Percentiles rank a stretch among this genome's conserved stretches.
These are phyloP conservation scores for Mycena metata DNA, from an alignment of 768 basidiomycete species.

Conservation along the genomic window DNA sequence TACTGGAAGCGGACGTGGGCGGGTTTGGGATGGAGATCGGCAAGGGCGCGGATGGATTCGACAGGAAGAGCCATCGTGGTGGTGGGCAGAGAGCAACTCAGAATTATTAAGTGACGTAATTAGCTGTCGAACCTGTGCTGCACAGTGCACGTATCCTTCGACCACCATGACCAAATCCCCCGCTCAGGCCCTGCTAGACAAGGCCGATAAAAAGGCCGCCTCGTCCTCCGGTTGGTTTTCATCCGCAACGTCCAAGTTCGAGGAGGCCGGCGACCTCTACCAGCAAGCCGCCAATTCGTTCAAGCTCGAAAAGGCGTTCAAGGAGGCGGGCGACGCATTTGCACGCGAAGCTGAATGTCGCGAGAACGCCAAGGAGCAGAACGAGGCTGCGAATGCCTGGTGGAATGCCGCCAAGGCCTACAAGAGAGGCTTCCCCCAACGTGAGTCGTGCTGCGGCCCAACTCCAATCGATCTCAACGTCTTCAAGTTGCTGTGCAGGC, in stretches of 20 bases:
- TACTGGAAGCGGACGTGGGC: slow-evolving; percentile 80
- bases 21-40: slow-evolving; percentile 81
- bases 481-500: slow-evolving; percentile 89
- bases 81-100: not conserved
- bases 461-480: slow-evolving; percentile 33
- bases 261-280: slow-evolving; percentile 96
- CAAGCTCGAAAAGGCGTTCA: slow-evolving; percentile 93
- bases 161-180: slow-evolving; percentile 70
- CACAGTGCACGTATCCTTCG: not conserved
- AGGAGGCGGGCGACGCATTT: slow-evolving; percentile 93
- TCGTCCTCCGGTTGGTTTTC: slow-evolving; percentile 92
- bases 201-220: slow-evolving; percentile 93
- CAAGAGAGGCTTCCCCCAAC: slow-evolving; percentile 88
- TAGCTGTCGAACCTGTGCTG: too few species aligned
- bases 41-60: slow-evolving; percentile 61
- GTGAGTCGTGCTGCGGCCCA: slow-evolving; percentile 59
- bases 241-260: slow-evolving; percentile 84
- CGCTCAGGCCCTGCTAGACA: slow-evolving; percentile 81
- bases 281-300: slow-evolving; percentile 95
- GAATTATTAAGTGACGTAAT: slow-evolving; percentile 15
- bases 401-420: slow-evolving; percentile 98
- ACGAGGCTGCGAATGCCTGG: slow-evolving; percentile 98
- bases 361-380: slow-evolving; percentile 86
- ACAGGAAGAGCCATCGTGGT: slow-evolving; percentile 55
- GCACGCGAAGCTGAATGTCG: slow-evolving; percentile 95